phyloP scores from a whole-genome alignment of 1,284 basidiomycete genomes.

The Coniophora puteana region DNA sequence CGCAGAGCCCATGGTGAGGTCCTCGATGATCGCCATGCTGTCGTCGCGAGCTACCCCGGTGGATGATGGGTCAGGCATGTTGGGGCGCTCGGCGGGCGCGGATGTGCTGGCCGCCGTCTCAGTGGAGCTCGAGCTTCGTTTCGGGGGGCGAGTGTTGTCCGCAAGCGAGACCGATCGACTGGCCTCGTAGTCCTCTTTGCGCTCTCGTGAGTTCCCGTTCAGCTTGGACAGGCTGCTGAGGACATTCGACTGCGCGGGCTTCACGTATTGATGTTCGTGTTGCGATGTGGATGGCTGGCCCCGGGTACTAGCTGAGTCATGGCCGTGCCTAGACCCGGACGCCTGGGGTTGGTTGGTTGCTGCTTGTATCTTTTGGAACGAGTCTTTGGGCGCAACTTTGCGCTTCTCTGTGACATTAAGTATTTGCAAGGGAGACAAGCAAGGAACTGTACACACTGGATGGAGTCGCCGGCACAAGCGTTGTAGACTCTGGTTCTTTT shows the following conservation, averaged over 20 bases:
- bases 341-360: constrained; percentile 7
- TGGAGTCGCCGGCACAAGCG: constrained; percentile 64
- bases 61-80: constrained; percentile 18
- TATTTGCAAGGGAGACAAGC: constrained; percentile 12
- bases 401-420: constrained; percentile 46
- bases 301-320: constrained; percentile 7
- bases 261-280: constrained; percentile 11
- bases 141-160: too few relatives aligned
- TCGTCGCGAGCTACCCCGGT: constrained; percentile 47
- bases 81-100: constrained; percentile 1
- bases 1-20: constrained; percentile 71
- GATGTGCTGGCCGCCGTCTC: constrained; percentile 10
- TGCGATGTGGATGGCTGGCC: constrained; percentile 1
- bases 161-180: constrained; percentile 18
- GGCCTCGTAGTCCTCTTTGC: constrained; percentile 12
- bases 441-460: constrained; percentile 47
- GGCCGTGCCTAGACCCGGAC: constrained; percentile 12
- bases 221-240: constrained; percentile 24
- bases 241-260: constrained; percentile 24
- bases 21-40: constrained; percentile 68
- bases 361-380: constrained; percentile 13
- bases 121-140: too few relatives aligned
- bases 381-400: constrained; percentile 20
- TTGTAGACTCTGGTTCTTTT: constrained; percentile 35
- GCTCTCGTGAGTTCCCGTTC: constrained; percentile 14